Evolutionary conservation across 768 basidiomycete genomes (phyloP), one percentile per base, ranked within the genome.

Genomic region (Lactarius pseudohatsudake): DNA sequence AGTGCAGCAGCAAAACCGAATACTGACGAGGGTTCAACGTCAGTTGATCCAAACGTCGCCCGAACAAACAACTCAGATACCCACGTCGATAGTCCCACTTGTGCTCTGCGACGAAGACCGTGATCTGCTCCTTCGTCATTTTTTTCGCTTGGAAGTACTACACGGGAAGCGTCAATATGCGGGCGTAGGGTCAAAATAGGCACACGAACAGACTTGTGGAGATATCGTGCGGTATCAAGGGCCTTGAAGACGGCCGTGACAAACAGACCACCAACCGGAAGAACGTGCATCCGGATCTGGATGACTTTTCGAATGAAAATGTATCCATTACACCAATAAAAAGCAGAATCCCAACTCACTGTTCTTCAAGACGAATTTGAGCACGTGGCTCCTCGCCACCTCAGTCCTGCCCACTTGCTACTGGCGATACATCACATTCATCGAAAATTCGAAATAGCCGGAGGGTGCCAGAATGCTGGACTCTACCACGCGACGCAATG

Each of bases 1-100:
- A 96, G 77, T 0, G 93, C 87, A 0, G 95, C 91, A 0, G 85
- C 75, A 74, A 96, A 95, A 5, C 95, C 95, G 72, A 97, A 97
- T 0, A 82, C 92, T 94, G 61, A 18, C 3, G 20, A 11, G 4
- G 1, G 11, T 6, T 15, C 10, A 32, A 57, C 8, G 20, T 10
- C 59, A n/a, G 28, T 32, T 41, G n/a, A 28, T 11, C 7, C 15
- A 54, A 20, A 30, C 3, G 43, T 36, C 43, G 50, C 41, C 34
- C 5, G 20, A 26, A 47, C 61, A 34, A 30, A 47, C 3, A 56
- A 56, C 7, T 40, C 1, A 40, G 5, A 32, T 20, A 74, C 82
- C 38, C 70, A 92, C 92, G 71, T 71, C 89, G 80, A 71, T 96
- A 96, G 67, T 92, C 90, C 91, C 92, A 92, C 72, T 90, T 93